phyloP scores from a whole-genome alignment of 1,284 basidiomycete genomes.

The Boletus sp. region DNA sequence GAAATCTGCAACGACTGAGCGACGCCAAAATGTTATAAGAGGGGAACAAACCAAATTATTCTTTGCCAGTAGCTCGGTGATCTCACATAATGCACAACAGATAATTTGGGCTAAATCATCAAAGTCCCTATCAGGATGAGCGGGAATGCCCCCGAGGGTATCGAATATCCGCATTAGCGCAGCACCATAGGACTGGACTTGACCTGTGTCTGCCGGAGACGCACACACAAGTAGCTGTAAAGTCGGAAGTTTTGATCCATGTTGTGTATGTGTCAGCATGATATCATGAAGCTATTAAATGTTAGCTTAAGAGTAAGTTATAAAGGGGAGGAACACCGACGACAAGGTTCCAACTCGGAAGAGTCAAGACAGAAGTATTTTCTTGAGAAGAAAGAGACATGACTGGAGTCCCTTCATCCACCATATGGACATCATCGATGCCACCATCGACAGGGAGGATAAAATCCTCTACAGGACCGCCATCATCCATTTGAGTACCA shows the following conservation, averaged over 20 bases:
- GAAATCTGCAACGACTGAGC: slow-evolving; percentile 35
- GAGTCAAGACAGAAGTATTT: slow-evolving; percentile 33
- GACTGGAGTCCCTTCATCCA: slow-evolving; percentile 17
- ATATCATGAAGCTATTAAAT: slow-evolving; percentile 50
- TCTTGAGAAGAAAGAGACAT: slow-evolving; percentile 22
- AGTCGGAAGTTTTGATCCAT: slow-evolving; percentile 40
- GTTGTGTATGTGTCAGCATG: slow-evolving; percentile 51
- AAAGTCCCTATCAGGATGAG: slow-evolving; percentile 35
- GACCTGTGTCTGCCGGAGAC: slow-evolving; percentile 28
- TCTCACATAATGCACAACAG: slow-evolving; percentile 37
- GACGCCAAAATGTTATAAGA: slow-evolving; percentile 4
- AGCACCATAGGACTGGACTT: slow-evolving; percentile 37
- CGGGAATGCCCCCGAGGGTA: slow-evolving; percentile 41
- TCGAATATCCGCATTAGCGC: slow-evolving; percentile 46
- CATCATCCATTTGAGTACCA: slow-evolving; percentile 14
- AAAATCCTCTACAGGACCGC: slow-evolving; percentile 14
- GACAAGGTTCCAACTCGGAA: slow-evolving; percentile 51
- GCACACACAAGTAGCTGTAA: slow-evolving; percentile 54
- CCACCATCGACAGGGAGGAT: slow-evolving; percentile 12
- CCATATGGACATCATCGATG: slow-evolving; percentile 23
- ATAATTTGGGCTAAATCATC: slow-evolving; percentile 28
- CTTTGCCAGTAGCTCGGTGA: slow-evolving; percentile 36
- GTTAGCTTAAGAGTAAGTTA: slow-evolving; percentile 6
- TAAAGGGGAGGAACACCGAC: slow-evolving; percentile 35
- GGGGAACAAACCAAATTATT: slow-evolving; percentile 39